Evolutionary conservation across 1,139 yeast species (phyloP).

Genomic region (Diutina neorugosa): DNA sequence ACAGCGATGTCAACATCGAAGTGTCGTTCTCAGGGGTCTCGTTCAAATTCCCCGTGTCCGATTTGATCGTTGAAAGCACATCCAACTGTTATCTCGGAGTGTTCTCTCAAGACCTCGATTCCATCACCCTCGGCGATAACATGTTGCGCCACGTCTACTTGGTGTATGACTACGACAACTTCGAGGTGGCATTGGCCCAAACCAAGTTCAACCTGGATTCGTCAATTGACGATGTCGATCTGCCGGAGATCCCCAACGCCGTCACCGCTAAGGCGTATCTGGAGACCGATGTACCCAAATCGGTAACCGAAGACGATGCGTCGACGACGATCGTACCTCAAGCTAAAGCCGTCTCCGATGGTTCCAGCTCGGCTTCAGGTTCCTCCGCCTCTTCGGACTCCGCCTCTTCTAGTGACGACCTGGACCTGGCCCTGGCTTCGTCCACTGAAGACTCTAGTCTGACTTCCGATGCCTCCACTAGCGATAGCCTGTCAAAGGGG

Average conservation of each 20-base stretch:
- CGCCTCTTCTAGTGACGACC: neutral
- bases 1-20: neutral
- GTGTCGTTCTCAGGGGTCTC: neutral
- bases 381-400: neutral
- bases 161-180: slow-evolving; percentile 7
- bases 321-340: neutral
- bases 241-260: neutral
- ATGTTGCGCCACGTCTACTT: slow-evolving; percentile 1
- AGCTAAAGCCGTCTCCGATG: neutral
- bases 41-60: neutral
- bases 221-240: slow-evolving; percentile 13
- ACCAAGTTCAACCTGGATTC: slow-evolving; percentile 41
- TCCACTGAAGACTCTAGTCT: neutral
- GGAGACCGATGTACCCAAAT: neutral
- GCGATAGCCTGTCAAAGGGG: neutral
- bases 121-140: slow-evolving; percentile 1
- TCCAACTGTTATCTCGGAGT: neutral
- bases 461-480: neutral
- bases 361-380: neutral
- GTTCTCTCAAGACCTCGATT: neutral
- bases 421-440: neutral
- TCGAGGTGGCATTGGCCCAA: slow-evolving; percentile 16
- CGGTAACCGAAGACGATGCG: neutral
- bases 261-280: neutral
- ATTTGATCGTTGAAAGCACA: neutral